phyloP scores from a whole-genome alignment of 345 rosid species.

The Stellera chamaejasme region DNA sequence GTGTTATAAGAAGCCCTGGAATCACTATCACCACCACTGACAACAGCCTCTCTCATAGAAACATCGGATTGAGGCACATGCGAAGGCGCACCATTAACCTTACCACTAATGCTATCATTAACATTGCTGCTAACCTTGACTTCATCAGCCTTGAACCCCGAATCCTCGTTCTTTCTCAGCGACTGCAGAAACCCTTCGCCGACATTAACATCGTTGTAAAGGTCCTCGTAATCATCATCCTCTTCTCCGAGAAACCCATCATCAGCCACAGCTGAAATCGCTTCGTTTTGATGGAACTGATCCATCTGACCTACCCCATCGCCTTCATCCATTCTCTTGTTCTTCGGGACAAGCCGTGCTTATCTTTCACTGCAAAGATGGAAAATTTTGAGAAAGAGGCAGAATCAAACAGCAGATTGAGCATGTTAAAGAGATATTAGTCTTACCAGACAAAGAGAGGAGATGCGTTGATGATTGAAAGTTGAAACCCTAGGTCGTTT shows the following conservation, averaged over 20 bases:
- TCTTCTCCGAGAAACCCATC: constrained; percentile 69
- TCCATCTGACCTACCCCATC: constrained; percentile 53
- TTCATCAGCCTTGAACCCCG: constrained; percentile 25
- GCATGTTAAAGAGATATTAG: no score
- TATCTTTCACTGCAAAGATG: no score
- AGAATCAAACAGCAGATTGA: no score
- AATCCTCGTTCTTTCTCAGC: constrained; percentile 48
- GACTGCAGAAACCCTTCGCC: constrained; percentile 68
- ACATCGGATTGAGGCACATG: constrained; percentile 19
- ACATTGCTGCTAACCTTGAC: not conserved
- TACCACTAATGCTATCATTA: constrained; percentile 14
- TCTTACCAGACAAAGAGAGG: no score
- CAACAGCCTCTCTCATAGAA: constrained; percentile 32
- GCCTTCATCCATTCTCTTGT: constrained; percentile 25
- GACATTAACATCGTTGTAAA: constrained; percentile 80
- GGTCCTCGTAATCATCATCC: constrained; percentile 86
- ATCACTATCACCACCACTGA: constrained; percentile 18
- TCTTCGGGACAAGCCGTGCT: no score
- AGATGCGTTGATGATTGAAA: no score
- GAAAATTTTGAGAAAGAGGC: no score
- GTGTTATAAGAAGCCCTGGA: constrained; percentile 24
- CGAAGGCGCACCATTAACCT: constrained; percentile 17
- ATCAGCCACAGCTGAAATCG: constrained; percentile 81
- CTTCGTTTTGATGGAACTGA: constrained; percentile 62
- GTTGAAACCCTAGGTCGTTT: no score